These are phyloP conservation scores for Pleurotus pulmonarius DNA, from an alignment of 768 basidiomycete species.

Conservation along the genomic window DNA sequence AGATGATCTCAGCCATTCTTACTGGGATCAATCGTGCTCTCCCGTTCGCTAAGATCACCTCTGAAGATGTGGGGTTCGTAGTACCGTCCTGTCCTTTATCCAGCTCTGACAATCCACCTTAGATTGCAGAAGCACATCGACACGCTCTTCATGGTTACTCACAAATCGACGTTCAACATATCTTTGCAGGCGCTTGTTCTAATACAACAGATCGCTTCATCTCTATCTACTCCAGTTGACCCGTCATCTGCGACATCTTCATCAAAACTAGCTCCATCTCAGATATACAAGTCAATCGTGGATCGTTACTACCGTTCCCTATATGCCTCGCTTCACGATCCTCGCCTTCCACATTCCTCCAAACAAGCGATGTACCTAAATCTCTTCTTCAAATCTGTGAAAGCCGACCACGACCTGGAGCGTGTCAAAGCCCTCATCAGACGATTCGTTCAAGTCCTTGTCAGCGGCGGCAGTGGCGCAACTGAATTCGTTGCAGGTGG, in stretches of 20 bases:
- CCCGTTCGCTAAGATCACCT: constrained; percentile 85
- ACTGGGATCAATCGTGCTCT: constrained; percentile 94
- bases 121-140: constrained; percentile 87
- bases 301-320: constrained; percentile 79
- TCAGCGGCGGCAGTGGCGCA: constrained; percentile 64
- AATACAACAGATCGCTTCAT: constrained; percentile 76
- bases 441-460: constrained; percentile 79
- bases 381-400: constrained; percentile 85
- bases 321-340: constrained; percentile 86
- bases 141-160: constrained; percentile 92
- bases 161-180: constrained; percentile 95
- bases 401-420: constrained; percentile 51
- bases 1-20: constrained; percentile 83
- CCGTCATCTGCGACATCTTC: constrained; percentile 36
- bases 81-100: neutral
- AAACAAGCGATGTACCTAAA: constrained; percentile 99
- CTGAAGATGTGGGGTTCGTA: constrained; percentile 58
- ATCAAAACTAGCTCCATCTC: constrained; percentile 20
- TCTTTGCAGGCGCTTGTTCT: constrained; percentile 89
- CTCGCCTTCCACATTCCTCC: constrained; percentile 72
- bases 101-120: neutral
- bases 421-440: constrained; percentile 80
- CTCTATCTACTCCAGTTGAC: constrained; percentile 37
- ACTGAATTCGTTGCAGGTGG: constrained; percentile 89
- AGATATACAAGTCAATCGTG: constrained; percentile 40